These are phyloP conservation scores for Artemisia tridentata DNA, from an alignment of 129 eudicot species.

Conservation along the genomic window DNA sequence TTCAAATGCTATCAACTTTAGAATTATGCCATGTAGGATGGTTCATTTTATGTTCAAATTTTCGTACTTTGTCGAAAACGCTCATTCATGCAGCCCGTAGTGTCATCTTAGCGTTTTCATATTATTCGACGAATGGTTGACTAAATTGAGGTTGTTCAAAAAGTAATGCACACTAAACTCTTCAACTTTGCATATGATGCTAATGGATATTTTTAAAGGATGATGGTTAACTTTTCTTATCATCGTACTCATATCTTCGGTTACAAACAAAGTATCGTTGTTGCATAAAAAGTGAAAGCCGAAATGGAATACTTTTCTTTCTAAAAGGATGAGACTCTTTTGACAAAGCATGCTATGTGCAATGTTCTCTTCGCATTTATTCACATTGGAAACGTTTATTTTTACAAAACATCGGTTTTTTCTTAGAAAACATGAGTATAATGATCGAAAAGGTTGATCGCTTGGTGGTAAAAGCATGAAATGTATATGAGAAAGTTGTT, in stretches of 20 bases:
- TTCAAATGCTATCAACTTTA: not conserved
- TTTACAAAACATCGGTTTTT: too few relatives aligned
- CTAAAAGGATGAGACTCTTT: not conserved
- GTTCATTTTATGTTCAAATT: not conserved
- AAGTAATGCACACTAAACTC: not conserved
- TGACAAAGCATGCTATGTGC: conserved; percentile 4
- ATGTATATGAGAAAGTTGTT: not conserved
- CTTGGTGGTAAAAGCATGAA: not conserved
- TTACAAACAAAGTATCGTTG: not conserved
- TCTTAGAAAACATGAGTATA: not conserved
- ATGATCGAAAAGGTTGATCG: not conserved
- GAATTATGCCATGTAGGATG: not conserved
- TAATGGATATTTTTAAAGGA: not conserved
- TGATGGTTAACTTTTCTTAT: not conserved
- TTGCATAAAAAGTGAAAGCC: not conserved
- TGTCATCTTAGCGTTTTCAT: not conserved
- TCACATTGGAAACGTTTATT: not conserved
- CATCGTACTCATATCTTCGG: not conserved
- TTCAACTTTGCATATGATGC: not conserved
- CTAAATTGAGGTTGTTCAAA: not conserved
- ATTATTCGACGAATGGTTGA: not conserved
- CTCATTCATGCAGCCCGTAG: not conserved
- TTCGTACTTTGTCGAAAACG: not conserved
- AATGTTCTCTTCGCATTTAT: not conserved
- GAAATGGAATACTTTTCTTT: not conserved